These are phyloP conservation scores for Aspergillus carlsbadensis DNA, from an alignment of 495 filamentous ascomycete genomes.

Conservation along the genomic window DNA sequence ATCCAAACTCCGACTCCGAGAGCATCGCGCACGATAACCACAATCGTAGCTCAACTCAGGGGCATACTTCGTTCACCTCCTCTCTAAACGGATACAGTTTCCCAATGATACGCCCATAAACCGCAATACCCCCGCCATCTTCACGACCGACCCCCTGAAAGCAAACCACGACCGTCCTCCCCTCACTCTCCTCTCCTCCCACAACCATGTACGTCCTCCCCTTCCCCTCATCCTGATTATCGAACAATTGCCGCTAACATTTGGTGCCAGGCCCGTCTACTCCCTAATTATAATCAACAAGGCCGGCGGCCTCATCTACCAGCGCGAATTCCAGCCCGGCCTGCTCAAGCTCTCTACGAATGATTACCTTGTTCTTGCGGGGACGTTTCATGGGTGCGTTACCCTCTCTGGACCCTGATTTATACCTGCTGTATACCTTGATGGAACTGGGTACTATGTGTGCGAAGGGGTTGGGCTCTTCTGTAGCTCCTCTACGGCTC, in stretches of 20 bases:
- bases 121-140: not conserved
- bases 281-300: conserved; percentile 97
- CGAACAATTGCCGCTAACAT: too few relatives aligned
- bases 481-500: too few relatives aligned
- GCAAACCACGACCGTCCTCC: conserved; percentile 4
- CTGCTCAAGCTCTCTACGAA: conserved; percentile 87
- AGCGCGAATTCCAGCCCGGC: conserved; percentile 81
- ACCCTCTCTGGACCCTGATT: too few relatives aligned
- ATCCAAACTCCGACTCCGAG: too few relatives aligned
- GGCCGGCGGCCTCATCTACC: conserved; percentile 93
- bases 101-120: not conserved
- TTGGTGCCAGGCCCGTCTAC: conserved; percentile 92
- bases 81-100: too few relatives aligned
- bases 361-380: conserved; percentile 94
- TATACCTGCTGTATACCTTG: too few relatives aligned
- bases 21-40: not conserved
- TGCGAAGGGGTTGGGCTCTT: too few relatives aligned
- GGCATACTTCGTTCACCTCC: too few relatives aligned
- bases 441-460: too few relatives aligned
- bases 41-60: not conserved
- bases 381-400: conserved; percentile 88
- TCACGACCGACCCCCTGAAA: not conserved
- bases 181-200: not conserved
- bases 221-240: too few relatives aligned
- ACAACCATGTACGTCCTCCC: not conserved